Conservation (phyloP, 805 yeast genomes). For the Wickerhamiella brachini region DNA sequence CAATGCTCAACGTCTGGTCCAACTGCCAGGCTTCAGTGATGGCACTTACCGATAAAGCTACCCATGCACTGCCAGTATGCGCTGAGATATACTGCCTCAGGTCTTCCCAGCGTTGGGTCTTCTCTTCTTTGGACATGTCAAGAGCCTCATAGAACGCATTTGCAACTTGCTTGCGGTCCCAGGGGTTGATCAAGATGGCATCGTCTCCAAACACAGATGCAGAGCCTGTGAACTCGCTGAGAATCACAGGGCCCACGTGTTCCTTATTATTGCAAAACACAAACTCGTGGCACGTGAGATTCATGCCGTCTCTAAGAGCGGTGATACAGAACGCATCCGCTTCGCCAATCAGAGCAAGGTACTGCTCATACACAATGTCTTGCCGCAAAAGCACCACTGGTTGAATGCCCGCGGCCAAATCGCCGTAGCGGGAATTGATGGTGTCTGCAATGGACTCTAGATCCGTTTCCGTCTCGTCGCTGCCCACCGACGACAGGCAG, state of each 20-base stretch:
- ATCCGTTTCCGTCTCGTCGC: slow-evolving; percentile 33
- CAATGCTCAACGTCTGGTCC: slow-evolving; percentile 27
- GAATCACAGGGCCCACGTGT: slow-evolving; percentile 52
- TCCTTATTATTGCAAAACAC: slow-evolving; percentile 47
- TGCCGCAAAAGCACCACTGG: slow-evolving; percentile 83
- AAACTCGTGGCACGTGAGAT: slow-evolving; percentile 90
- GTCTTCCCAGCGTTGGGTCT: slow-evolving; percentile 44
- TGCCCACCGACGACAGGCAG: slow-evolving; percentile 43
- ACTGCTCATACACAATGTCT: slow-evolving; percentile 80
- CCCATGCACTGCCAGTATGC: slow-evolving; percentile 71
- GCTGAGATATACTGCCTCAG: slow-evolving; percentile 44
- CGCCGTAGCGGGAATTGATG: slow-evolving; percentile 58
- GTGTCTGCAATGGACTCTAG: slow-evolving; percentile 71
- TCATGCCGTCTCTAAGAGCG: slow-evolving; percentile 93
- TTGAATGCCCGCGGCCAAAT: slow-evolving; percentile 54
- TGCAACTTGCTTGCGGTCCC: slow-evolving; percentile 63
- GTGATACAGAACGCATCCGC: slow-evolving; percentile 83
- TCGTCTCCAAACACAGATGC: slow-evolving; percentile 64
- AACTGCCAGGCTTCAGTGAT: slow-evolving; percentile 41
- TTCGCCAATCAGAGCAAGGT: slow-evolving; percentile 69
- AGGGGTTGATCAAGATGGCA: slow-evolving; percentile 71
- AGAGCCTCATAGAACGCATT: slow-evolving; percentile 51
- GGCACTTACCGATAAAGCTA: slow-evolving; percentile 37
- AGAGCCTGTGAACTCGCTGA: slow-evolving; percentile 92
- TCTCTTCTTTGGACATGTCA: slow-evolving; percentile 48